A percentile compares a stretch with the other conserved stretches of the same genome.
These are phyloP conservation scores for Triticum dicoccoides DNA, from an alignment of 176 grass and related monocot species.

Conservation along the genomic window DNA sequence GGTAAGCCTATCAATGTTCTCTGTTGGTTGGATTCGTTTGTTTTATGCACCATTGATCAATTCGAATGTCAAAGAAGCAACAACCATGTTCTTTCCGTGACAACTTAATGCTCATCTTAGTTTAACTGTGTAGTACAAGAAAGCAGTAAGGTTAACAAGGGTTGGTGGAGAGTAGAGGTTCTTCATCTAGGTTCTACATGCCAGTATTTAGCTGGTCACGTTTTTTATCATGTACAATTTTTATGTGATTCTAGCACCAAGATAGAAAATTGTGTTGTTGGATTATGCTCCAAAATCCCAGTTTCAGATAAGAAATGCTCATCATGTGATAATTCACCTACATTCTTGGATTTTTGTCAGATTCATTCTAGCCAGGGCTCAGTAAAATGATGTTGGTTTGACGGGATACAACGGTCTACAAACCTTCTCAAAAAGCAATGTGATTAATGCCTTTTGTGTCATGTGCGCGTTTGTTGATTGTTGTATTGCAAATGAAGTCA, in stretches of 20 bases:
- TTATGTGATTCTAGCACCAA: conserved; percentile 3
- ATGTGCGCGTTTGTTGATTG: neutral
- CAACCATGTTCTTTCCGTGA: neutral
- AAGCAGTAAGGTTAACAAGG: neutral
- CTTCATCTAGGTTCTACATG: conserved; percentile 12
- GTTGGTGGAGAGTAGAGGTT: conserved; percentile 11
- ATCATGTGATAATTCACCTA: neutral
- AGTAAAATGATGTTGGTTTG: conserved; percentile 2
- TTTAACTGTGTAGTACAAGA: conserved; percentile 1
- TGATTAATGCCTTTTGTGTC: neutral
- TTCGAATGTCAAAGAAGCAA: conserved; percentile 22
- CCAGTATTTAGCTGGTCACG: conserved; percentile 2
- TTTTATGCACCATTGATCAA: conserved; percentile 23
- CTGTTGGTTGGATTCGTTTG: conserved; percentile 20
- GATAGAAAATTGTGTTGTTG: conserved; percentile 1
- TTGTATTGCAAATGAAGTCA: conserved; percentile 9
- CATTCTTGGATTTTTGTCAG: conserved; percentile 8
- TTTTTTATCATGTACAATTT: conserved; percentile 2
- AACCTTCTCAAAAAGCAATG: conserved; percentile 11
- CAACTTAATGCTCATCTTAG: conserved; percentile 18
- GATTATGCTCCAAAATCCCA: neutral
- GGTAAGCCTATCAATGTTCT: conserved; percentile 29
- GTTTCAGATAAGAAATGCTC: conserved; percentile 12
- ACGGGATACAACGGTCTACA: neutral
- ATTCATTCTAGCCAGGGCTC: conserved; percentile 16